phyloP scores from a whole-genome alignment of 495 filamentous ascomycete genomes.

The Penicillium ochrochloron region DNA sequence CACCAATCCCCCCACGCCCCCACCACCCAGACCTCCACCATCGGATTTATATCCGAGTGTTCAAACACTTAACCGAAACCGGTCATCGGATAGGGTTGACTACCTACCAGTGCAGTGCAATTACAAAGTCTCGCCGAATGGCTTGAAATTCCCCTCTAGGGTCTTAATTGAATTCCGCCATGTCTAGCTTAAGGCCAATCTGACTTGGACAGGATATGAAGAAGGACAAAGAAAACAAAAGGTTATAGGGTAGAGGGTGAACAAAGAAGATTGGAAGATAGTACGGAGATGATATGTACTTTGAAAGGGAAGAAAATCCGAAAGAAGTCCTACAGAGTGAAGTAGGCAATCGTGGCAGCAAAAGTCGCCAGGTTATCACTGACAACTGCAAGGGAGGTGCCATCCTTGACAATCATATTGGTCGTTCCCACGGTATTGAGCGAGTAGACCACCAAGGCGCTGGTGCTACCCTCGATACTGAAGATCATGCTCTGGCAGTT shows the following conservation, averaged over 20 bases:
- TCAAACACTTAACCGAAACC: background rate
- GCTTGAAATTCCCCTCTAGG: background rate
- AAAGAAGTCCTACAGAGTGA: constrained; percentile 27
- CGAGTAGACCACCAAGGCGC: constrained; percentile 46
- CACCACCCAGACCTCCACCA: constrained; percentile 16
- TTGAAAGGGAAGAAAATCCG: background rate
- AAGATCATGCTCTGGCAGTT: constrained; percentile 68
- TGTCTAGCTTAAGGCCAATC: background rate
- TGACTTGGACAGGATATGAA: background rate
- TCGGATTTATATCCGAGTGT: constrained; percentile 21
- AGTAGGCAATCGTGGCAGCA: constrained; percentile 58
- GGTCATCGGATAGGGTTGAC: background rate
- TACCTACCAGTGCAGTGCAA: background rate
- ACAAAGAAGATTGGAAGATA: background rate
- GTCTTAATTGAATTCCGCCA: background rate
- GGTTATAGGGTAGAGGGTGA: background rate
- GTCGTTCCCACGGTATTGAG: constrained; percentile 55
- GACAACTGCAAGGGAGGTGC: constrained; percentile 51
- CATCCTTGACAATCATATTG: constrained; percentile 54
- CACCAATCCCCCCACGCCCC: constrained; percentile 12
- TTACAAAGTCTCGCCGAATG: background rate
- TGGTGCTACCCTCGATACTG: constrained; percentile 52
- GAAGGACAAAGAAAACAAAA: background rate
- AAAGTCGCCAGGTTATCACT: constrained; percentile 60
- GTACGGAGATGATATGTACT: background rate